Conservation (phyloP, 768 basidiomycete genomes). For the Termitomyces titanicus region DNA sequence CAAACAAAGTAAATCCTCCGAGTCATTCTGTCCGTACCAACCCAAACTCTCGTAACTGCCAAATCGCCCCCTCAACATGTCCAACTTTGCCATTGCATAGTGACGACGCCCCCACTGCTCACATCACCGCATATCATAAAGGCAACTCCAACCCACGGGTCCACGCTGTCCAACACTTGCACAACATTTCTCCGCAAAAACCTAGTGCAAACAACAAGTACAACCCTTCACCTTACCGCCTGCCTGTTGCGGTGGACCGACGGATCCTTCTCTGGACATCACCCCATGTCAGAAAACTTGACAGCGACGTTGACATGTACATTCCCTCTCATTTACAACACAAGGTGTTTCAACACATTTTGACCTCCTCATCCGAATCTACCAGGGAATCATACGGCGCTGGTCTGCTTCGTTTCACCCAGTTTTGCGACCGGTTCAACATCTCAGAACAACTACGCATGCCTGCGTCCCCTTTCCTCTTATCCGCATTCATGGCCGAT, state of each 20-base stretch:
- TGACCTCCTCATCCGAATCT: neutral
- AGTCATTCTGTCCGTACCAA: too few species aligned
- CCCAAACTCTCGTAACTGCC: too few species aligned
- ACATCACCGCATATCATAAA: too few species aligned
- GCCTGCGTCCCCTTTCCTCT: slow-evolving; percentile 18
- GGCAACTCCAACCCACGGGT: too few species aligned
- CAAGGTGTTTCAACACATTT: neutral
- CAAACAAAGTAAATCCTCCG: too few species aligned
- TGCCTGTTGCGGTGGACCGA: slow-evolving; percentile 1
- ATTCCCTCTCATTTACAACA: neutral
- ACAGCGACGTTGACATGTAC: neutral
- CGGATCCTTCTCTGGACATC: neutral
- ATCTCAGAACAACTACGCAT: slow-evolving; percentile 19
- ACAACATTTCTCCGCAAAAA: neutral
- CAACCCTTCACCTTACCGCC: neutral
- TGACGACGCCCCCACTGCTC: too few species aligned
- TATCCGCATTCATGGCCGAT: slow-evolving; percentile 20
- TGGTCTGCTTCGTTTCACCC: slow-evolving; percentile 24
- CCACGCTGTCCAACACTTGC: too few species aligned
- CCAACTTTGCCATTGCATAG: too few species aligned
- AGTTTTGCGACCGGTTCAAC: slow-evolving; percentile 23
- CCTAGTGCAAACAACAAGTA: neutral
- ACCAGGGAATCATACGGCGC: slow-evolving; percentile 19
- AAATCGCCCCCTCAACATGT: too few species aligned
- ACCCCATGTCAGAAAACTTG: too few species aligned